phyloP scores from a whole-genome alignment of 2,329 filamentous ascomycete species.

The Diaporthe ilicicola region DNA sequence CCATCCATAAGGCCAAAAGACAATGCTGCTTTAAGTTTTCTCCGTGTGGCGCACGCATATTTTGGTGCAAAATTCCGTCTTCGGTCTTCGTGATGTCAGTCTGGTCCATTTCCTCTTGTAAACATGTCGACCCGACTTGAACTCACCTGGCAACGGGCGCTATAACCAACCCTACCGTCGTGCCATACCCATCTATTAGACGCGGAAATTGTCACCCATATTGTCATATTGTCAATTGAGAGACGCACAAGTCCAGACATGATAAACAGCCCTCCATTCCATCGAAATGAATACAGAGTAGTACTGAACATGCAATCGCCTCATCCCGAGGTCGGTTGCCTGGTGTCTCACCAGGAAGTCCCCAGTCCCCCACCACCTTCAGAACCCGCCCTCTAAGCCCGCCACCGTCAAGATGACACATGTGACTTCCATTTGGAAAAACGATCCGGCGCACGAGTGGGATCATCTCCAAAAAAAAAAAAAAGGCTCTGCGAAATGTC shows the following conservation, averaged over 20 bases:
- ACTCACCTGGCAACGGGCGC: too few species aligned
- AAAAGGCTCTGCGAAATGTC: conserved; percentile 36
- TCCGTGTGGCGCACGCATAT: too few species aligned
- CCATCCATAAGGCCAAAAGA: too few species aligned
- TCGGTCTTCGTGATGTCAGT: too few species aligned
- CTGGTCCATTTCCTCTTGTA: too few species aligned
- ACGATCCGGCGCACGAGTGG: conserved; percentile 38
- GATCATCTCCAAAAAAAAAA: conserved; percentile 39
- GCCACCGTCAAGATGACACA: conserved; percentile 37
- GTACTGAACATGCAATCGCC: background rate
- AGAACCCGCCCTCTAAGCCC: conserved; percentile 35
- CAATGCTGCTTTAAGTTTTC: too few species aligned
- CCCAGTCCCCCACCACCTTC: conserved; percentile 37
- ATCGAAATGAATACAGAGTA: background rate
- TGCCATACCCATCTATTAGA: too few species aligned
- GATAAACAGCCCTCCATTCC: background rate
- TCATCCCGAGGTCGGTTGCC: background rate
- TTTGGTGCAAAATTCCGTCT: too few species aligned
- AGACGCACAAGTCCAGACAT: background rate
- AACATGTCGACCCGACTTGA: too few species aligned
- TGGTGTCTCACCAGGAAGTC: conserved; percentile 35
- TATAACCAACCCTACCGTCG: too few species aligned
- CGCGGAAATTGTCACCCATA: too few species aligned
- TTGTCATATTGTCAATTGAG: too few species aligned
- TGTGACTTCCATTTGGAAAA: conserved; percentile 36